Conservation (phyloP, 257 asterid genomes). For the Solanum lycopersicoides region DNA sequence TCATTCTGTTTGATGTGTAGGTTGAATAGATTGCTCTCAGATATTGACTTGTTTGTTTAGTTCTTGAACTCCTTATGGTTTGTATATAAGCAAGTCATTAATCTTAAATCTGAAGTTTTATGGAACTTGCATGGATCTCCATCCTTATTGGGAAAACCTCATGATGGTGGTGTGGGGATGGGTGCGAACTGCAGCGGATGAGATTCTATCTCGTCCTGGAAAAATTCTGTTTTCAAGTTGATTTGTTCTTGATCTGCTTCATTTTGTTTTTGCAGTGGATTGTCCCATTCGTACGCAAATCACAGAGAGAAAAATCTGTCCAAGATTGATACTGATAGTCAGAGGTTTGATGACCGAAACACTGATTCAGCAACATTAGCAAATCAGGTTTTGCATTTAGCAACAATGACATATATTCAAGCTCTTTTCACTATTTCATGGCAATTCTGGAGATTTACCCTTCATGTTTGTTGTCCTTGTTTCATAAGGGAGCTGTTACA, state of each 20-base stretch:
- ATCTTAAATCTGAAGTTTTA: neutral
- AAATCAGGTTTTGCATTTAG: constrained; percentile 34
- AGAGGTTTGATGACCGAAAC: constrained; percentile 43
- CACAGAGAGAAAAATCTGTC: constrained; percentile 49
- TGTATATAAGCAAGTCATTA: neutral
- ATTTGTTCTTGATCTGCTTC: neutral
- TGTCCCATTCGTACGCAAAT: constrained; percentile 81
- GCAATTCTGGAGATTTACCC: neutral
- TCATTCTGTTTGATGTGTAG: neutral
- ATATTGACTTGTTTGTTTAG: neutral
- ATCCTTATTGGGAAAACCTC: neutral
- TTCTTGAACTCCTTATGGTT: neutral
- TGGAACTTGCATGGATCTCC: neutral
- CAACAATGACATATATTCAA: neutral
- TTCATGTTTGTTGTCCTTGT: neutral
- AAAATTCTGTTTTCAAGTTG: neutral
- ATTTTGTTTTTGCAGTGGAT: constrained; percentile 40
- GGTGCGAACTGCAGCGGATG: neutral
- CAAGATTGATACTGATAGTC: constrained; percentile 17
- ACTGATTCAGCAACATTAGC: constrained; percentile 32
- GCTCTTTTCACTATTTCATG: neutral
- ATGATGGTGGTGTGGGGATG: neutral
- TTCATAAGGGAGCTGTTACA: constrained; percentile 44
- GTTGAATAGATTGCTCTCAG: neutral
- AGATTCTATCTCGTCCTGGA: neutral